These are phyloP conservation scores for Pythium oligandrum DNA, from an alignment of 352 stramenopile species.

Conservation along the genomic window DNA sequence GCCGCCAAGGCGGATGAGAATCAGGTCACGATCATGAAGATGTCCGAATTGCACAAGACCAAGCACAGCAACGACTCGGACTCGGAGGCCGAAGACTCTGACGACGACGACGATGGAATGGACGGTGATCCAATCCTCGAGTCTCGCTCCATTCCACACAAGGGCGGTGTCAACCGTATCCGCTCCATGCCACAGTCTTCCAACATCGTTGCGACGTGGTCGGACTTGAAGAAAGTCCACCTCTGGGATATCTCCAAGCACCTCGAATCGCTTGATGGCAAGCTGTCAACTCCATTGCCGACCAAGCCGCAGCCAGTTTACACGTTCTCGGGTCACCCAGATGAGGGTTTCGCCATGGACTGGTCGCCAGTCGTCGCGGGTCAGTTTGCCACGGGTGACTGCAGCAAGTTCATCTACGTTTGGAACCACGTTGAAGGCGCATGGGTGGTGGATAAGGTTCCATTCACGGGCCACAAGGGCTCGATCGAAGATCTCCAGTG, in stretches of 20 bases:
- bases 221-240: conserved; percentile 93
- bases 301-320: conserved; percentile 77
- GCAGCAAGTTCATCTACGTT: conserved; percentile 95
- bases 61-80: conserved; percentile 78
- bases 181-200: conserved; percentile 93
- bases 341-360: conserved; percentile 98
- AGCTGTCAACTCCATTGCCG: conserved; percentile 46
- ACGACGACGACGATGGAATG: conserved; percentile 90
- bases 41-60: conserved; percentile 95
- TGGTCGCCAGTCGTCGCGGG: conserved; percentile 92
- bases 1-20: conserved; percentile 91
- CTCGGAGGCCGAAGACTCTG: conserved; percentile 61
- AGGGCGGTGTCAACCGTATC: conserved; percentile 95
- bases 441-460: conserved; percentile 87
- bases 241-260: conserved; percentile 95
- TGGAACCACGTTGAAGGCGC: conserved; percentile 79
- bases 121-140: conserved; percentile 96
- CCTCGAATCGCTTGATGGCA: conserved; percentile 83
- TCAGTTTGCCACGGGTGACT: conserved; percentile 94
- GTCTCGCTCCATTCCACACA: conserved; percentile 93
- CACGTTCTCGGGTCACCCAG: conserved; percentile 93
- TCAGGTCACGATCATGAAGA: conserved; percentile 97
- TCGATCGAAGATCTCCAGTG: conserved; percentile 99
- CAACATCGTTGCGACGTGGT: conserved; percentile 97
- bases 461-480: conserved; percentile 88